Evolutionary conservation across 2,329 filamentous ascomycete genomes (phyloP).

Genomic region (Aspergillus fructus): DNA sequence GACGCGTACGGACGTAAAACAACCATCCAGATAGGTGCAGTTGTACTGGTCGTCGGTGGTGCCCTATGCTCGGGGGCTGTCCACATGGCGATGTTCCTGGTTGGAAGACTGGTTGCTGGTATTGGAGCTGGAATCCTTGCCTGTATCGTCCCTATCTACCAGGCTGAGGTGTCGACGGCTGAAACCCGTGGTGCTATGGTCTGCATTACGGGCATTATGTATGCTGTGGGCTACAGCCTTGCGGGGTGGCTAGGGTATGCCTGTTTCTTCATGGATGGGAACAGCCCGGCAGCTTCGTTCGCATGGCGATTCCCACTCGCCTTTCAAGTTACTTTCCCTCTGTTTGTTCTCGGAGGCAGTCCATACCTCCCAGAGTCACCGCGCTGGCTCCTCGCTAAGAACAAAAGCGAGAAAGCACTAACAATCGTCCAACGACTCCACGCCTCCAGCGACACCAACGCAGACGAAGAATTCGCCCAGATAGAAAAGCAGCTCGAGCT

Average conservation of each 20-base stretch:
- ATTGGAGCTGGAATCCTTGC: not conserved
- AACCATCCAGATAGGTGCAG: conserved; percentile 19
- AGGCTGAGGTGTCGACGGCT: conserved; percentile 37
- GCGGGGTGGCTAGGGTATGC: conserved; percentile 44
- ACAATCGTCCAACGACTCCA: not conserved
- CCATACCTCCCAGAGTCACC: not conserved
- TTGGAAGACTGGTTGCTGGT: not conserved
- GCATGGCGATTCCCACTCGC: conserved; percentile 39
- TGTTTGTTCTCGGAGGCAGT: not conserved
- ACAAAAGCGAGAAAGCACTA: not conserved
- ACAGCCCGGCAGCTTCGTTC: conserved; percentile 33
- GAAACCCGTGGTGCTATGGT: conserved; percentile 43
- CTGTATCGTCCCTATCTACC: not conserved
- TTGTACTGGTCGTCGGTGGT: not conserved
- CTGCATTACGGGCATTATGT: conserved; percentile 43
- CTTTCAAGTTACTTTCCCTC: not conserved
- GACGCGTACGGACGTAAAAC: conserved; percentile 39
- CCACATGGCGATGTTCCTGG: conserved; percentile 4
- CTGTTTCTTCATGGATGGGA: conserved; percentile 38
- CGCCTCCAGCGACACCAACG: not conserved
- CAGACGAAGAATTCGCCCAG: not conserved
- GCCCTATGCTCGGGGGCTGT: not conserved
- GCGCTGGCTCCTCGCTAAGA: not conserved
- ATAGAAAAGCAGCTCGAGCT: conserved; percentile 1
- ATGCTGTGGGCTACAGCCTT: conserved; percentile 42